A percentile compares a stretch with the other conserved stretches of the same genome.
These are phyloP conservation scores for Cucumis hystrix DNA, from an alignment of 306 rosid species.

Conservation along the genomic window DNA sequence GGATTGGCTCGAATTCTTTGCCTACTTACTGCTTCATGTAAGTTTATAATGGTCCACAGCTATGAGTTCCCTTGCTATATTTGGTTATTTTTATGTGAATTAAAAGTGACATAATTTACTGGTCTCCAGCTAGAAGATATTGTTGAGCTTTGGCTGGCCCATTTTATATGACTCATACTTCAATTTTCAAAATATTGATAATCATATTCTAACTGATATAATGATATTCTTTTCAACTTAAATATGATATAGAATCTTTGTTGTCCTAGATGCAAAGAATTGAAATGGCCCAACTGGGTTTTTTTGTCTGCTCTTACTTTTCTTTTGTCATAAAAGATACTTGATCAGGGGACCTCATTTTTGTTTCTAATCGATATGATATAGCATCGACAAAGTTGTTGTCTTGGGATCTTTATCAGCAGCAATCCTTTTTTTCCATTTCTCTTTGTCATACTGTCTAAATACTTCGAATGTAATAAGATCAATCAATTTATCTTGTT, in stretches of 20 bases:
- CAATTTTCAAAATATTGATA: conserved; percentile 1
- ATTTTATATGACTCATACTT: neutral
- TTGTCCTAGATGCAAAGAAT: neutral
- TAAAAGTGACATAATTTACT: conserved; percentile 20
- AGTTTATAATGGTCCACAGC: conserved; percentile 20
- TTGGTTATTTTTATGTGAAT: conserved; percentile 15
- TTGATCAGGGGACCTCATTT: conserved; percentile 3
- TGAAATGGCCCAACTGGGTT: neutral
- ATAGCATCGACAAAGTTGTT: neutral
- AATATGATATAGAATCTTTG: conserved; percentile 14
- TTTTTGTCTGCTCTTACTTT: neutral
- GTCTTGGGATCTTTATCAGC: neutral
- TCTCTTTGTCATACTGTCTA: neutral
- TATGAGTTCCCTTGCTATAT: conserved; percentile 17
- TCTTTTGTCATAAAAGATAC: conserved; percentile 4
- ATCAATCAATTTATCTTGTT: neutral
- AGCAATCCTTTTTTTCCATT: neutral
- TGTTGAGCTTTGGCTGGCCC: conserved; percentile 13
- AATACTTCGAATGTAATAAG: neutral
- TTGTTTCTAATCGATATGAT: neutral
- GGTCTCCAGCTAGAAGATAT: conserved; percentile 13
- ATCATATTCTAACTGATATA: conserved; percentile 12
- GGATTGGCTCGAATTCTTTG: conserved; percentile 1
- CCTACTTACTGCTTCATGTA: conserved; percentile 12
- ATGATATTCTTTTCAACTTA: conserved; percentile 13